phyloP scores from a whole-genome alignment of 768 basidiomycete species.

The Macrolepiota albuminosa region DNA sequence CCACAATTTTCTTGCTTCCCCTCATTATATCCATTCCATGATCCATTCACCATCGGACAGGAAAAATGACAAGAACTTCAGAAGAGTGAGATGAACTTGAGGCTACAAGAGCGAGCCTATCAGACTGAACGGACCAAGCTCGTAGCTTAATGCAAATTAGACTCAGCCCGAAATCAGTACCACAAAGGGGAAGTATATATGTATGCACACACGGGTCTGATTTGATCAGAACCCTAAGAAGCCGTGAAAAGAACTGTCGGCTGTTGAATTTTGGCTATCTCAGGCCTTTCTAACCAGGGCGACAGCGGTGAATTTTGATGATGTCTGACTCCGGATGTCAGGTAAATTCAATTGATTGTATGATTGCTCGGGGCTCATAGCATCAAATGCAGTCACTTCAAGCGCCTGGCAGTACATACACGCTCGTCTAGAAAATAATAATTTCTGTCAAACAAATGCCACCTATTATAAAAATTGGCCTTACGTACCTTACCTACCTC shows the following conservation, averaged over 20 bases:
- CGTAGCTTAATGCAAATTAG: not conserved
- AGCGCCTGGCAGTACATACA: too few species aligned
- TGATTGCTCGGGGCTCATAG: too few species aligned
- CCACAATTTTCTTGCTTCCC: not conserved
- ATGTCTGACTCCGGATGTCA: too few species aligned
- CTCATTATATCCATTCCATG: not conserved
- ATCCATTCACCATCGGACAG: not conserved
- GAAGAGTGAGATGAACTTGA: not conserved
- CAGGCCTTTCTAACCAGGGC: too few species aligned
- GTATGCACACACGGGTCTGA: not conserved
- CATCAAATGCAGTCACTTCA: too few species aligned
- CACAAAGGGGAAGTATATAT: not conserved
- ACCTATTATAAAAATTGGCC: too few species aligned
- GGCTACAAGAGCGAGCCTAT: not conserved
- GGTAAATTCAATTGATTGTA: too few species aligned
- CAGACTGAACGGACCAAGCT: not conserved
- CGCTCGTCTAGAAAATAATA: too few species aligned
- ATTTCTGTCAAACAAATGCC: too few species aligned
- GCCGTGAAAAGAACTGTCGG: not conserved
- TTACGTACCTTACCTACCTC: not conserved
- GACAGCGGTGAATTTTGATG: too few species aligned
- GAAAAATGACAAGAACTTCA: not conserved
- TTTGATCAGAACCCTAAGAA: not conserved
- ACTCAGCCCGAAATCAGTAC: not conserved
- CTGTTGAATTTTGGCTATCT: too few species aligned